Conservation (phyloP, 2,329 filamentous ascomycete genomes). For the Aureobasidium musti region DNA sequence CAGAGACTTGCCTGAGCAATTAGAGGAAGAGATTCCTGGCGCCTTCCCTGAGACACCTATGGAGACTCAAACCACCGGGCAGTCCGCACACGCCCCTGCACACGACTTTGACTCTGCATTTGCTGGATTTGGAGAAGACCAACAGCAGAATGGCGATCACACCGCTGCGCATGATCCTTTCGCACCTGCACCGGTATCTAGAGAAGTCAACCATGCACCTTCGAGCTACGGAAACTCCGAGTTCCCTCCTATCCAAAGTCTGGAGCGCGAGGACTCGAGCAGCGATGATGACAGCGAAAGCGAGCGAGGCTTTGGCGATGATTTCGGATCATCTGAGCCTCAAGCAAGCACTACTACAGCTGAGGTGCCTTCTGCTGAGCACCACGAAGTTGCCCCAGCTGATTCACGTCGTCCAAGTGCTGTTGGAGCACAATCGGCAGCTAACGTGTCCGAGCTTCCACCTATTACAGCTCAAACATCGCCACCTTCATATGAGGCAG, state of each 20-base stretch:
- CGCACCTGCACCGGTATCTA: slow-evolving; percentile 45
- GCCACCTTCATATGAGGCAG: slow-evolving; percentile 59
- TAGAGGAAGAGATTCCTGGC: slow-evolving; percentile 49
- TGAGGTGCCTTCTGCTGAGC: slow-evolving; percentile 11
- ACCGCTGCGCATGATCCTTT: slow-evolving; percentile 37
- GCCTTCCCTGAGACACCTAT: slow-evolving; percentile 53
- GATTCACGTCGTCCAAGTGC: slow-evolving; percentile 22
- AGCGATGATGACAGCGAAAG: slow-evolving; percentile 71
- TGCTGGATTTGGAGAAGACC: slow-evolving; percentile 64
- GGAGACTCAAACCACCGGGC: slow-evolving; percentile 21
- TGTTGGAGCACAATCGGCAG: slow-evolving; percentile 41
- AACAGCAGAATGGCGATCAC: slow-evolving; percentile 34
- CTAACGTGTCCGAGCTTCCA: slow-evolving; percentile 48
- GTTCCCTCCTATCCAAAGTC: slow-evolving; percentile 90
- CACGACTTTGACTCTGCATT: slow-evolving; percentile 84
- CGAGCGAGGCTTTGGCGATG: slow-evolving; percentile 83
- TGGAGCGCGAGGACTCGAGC: slow-evolving; percentile 72
- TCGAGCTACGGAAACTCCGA: slow-evolving; percentile 53
- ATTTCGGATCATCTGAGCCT: slow-evolving; percentile 71
- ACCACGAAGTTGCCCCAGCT: slow-evolving; percentile 3
- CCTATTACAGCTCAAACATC: slow-evolving; percentile 58
- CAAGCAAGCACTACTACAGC: slow-evolving; percentile 30
- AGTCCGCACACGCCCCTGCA: slow-evolving; percentile 4
- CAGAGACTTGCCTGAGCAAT: slow-evolving; percentile 48
- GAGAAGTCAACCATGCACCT: slow-evolving; percentile 32